Evolutionary conservation across 352 stramenopile species (phyloP), one percentile per base, ranked within the genome.

Genomic region (Thalassiosira sp.): DNA sequence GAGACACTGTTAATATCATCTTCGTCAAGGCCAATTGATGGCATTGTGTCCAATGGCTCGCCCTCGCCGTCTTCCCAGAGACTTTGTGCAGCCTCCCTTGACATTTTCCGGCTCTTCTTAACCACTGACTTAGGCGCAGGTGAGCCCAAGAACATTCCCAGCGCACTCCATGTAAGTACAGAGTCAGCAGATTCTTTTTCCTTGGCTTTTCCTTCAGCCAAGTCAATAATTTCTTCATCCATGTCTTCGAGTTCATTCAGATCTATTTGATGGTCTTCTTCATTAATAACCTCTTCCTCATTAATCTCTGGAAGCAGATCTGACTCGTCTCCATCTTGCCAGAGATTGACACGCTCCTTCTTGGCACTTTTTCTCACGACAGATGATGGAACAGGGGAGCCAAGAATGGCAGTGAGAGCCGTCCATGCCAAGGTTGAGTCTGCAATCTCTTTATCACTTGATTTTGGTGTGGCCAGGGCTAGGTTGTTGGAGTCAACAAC

Each of bases 161-260:
- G 48, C 15, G 65, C 54, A 45, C 53, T 60, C 65, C 52, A 74
- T 43, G 54, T 54, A 37, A 65, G 25, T n/a, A 52, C 53, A 58
- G 65, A 74, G 37, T 74, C 54, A 35, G 31, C 35, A 20, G 27
- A 43, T 31, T 72, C 49, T 20, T 61, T 40, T 28, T 53, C 31
- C 0, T 20, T 27, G 18, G 24, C n/a, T n/a, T 20, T 27, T 68
- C 1, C 1, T 54, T 62, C 5, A 16, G 20, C 20, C 28, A 42
- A 22, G 37, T 61, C 45, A 70, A 43, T 42, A 31, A 56, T 13
- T 1, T 42, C 16, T 40, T 61, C 31, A 52, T 49, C 18, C 0
- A 31, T 15, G 10, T 65, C 37, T 57, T 40, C 15, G 16, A 46
- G 25, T 28, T 67, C 58, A 33, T 22, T 43, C 27, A 57, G 13